Evolutionary conservation across 2,329 filamentous ascomycete genomes (phyloP).

Genomic region (Pseudomassariella vexata): DNA sequence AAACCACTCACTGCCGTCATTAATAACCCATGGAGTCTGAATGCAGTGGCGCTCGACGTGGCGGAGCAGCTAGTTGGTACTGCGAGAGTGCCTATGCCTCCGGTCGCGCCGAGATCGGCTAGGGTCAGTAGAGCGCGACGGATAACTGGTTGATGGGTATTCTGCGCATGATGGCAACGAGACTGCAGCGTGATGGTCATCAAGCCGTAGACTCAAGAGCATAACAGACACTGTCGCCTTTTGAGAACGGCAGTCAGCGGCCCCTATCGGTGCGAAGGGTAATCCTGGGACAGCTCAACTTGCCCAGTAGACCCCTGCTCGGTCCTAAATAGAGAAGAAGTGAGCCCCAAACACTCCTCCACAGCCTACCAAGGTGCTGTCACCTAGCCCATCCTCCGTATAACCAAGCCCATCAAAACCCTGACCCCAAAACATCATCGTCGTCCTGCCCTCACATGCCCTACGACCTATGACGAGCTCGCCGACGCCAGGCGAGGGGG

Average conservation of each 20-base stretch:
- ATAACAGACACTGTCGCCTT: no score
- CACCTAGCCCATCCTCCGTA: constrained; percentile 2
- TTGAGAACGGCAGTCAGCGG: constrained; percentile 8
- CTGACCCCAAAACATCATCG: constrained; percentile 12
- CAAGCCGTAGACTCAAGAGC: no score
- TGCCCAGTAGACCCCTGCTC: background rate
- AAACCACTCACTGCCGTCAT: constrained; percentile 1
- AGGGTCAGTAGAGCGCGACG: constrained; percentile 28
- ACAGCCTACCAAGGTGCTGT: no score
- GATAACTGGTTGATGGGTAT: constrained; percentile 47
- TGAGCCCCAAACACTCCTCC: no score
- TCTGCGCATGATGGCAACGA: constrained; percentile 45
- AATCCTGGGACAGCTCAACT: constrained; percentile 1
- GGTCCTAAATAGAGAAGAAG: no score
- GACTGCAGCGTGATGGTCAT: no score
- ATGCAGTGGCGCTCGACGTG: constrained; percentile 14
- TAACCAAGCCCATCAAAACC: constrained; percentile 7
- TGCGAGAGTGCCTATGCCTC: constrained; percentile 14
- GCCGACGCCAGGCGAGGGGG: constrained; percentile 14
- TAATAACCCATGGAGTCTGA: constrained; percentile 5
- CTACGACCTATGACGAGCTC: constrained; percentile 16
- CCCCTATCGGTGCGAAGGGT: constrained; percentile 9
- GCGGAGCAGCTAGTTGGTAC: constrained; percentile 20
- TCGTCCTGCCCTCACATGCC: constrained; percentile 16
- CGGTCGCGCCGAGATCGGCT: constrained; percentile 8